Percentiles rank a stretch among this genome's conserved stretches.
These are phyloP conservation scores for Lodderomyces elongisporus DNA, from an alignment of 1,139 yeast genomes.

Conservation along the genomic window DNA sequence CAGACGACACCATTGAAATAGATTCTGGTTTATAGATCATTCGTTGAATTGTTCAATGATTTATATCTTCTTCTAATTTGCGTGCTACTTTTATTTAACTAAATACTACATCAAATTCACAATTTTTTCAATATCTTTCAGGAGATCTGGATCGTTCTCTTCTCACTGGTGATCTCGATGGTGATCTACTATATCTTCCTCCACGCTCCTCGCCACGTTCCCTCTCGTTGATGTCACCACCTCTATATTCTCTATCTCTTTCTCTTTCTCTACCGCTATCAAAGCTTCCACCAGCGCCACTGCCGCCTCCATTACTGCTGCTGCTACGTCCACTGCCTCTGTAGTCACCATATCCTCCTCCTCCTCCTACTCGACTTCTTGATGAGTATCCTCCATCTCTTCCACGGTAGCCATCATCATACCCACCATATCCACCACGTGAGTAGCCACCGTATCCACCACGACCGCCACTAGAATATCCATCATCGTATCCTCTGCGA, in stretches of 20 bases:
- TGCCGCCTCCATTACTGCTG: conserved; percentile 16
- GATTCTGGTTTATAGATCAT: too few relatives aligned
- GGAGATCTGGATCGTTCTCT: conserved; percentile 42
- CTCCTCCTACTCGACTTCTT: conserved; percentile 14
- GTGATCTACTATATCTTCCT: conserved; percentile 35
- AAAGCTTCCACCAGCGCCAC: conserved; percentile 14
- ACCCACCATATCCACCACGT: conserved; percentile 17
- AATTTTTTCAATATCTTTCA: conserved; percentile 9
- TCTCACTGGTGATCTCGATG: conserved; percentile 38
- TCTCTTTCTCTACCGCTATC: conserved; percentile 22
- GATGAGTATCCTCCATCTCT: conserved; percentile 15
- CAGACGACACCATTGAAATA: too few relatives aligned
- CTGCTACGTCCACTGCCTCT: conserved; percentile 18
- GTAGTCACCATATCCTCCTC: conserved; percentile 16
- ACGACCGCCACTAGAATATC: conserved; percentile 14
- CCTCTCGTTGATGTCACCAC: conserved; percentile 33
- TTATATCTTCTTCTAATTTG: too few relatives aligned
- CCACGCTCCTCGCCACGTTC: conserved; percentile 26
- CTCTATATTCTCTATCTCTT: conserved; percentile 18
- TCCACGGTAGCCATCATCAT: conserved; percentile 16
- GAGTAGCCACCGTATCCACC: conserved; percentile 17
- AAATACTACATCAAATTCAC: too few relatives aligned
- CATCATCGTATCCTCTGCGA: conserved; percentile 15
- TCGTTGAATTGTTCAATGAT: too few relatives aligned
- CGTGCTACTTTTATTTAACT: too few relatives aligned